phyloP scores from a whole-genome alignment of 2,329 filamentous ascomycete genomes.

The Cadophora luteo-olivacea region DNA sequence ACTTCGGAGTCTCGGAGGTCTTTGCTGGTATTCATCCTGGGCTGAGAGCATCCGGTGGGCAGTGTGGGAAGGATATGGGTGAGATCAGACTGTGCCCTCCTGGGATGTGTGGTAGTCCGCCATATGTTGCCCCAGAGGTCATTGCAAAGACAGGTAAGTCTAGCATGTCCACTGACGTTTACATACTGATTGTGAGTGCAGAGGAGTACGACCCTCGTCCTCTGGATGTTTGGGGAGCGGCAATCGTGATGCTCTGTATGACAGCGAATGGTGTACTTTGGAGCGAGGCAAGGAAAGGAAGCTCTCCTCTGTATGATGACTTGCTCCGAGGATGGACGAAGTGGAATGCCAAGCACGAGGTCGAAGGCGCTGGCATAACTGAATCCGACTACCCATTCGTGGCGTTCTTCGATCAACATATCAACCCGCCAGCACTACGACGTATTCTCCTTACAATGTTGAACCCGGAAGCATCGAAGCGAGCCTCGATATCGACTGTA shows the following conservation, averaged over 20 bases:
- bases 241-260: constrained; percentile 82
- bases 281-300: constrained; percentile 65
- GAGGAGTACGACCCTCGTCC: constrained; percentile 75
- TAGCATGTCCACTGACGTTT: too few species aligned
- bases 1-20: constrained; percentile 89
- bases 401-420: constrained; percentile 65
- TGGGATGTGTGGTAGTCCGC: constrained; percentile 83
- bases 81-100: constrained; percentile 75
- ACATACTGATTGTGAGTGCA: constrained; percentile 35
- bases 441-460: constrained; percentile 82
- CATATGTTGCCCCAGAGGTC: constrained; percentile 89
- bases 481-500: constrained; percentile 73
- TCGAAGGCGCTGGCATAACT: constrained; percentile 50
- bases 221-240: constrained; percentile 86
- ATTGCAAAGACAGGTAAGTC: constrained; percentile 65
- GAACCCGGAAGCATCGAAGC: constrained; percentile 75
- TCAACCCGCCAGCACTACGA: constrained; percentile 72
- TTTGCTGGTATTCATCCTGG: constrained; percentile 85
- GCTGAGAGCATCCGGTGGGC: constrained; percentile 72
- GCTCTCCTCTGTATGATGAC: constrained; percentile 62
- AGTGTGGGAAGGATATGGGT: constrained; percentile 76
- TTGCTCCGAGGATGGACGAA: constrained; percentile 72
- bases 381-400: constrained; percentile 72
- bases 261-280: constrained; percentile 76
- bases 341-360: constrained; percentile 65